phyloP scores from a whole-genome alignment of 345 rosid species.

The Isatis tinctoria region DNA sequence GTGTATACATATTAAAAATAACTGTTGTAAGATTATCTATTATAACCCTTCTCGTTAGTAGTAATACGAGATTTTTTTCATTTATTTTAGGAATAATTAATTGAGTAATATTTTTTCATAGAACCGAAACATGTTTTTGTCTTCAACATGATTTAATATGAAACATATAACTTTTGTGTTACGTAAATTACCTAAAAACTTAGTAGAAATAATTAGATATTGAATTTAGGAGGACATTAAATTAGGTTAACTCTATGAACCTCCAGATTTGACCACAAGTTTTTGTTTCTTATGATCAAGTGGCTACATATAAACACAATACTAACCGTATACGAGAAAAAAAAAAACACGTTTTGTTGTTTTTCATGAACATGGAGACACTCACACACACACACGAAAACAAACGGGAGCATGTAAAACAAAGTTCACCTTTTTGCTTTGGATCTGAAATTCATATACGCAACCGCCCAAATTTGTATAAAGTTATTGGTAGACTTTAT shows the following conservation, averaged over 20 bases:
- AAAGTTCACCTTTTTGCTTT: slow-evolving; percentile 24
- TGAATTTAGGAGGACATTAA: not conserved
- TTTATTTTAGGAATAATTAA: too few relatives aligned
- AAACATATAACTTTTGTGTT: not conserved
- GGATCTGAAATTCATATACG: slow-evolving; percentile 10
- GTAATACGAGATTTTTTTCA: too few relatives aligned
- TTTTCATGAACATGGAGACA: not conserved
- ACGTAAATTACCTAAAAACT: not conserved
- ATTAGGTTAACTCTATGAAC: slow-evolving; percentile 16
- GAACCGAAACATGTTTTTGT: not conserved
- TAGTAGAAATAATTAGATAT: not conserved
- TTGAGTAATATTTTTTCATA: not conserved
- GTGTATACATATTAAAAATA: too few relatives aligned
- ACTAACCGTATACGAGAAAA: slow-evolving; percentile 4
- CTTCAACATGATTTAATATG: not conserved
- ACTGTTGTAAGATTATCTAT: too few relatives aligned
- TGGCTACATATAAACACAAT: slow-evolving; percentile 15
- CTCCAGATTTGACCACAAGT: slow-evolving; percentile 2
- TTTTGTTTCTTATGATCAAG: not conserved
- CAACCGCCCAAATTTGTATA: slow-evolving; percentile 15
- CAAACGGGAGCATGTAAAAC: slow-evolving; percentile 28
- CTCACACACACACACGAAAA: not conserved
- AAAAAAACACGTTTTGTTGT: slow-evolving; percentile 24
- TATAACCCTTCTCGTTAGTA: too few relatives aligned
- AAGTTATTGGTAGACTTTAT: not conserved